Conservation (phyloP, 2,329 filamentous ascomycete genomes). For the Fusarium sp. region DNA sequence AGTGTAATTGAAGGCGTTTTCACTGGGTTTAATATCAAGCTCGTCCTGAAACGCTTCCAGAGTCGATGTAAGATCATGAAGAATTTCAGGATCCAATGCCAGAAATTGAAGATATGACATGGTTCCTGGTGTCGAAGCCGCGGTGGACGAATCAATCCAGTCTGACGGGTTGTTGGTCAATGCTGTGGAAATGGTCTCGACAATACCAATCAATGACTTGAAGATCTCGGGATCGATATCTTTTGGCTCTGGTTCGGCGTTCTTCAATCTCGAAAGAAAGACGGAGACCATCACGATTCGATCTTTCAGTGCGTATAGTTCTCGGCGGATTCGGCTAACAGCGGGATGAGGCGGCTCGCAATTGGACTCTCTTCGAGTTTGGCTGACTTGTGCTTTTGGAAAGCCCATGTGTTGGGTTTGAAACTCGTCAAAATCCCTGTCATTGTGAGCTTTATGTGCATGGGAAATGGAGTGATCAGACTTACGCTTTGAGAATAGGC, state of each 20-base stretch:
- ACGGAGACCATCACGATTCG: conserved; percentile 9
- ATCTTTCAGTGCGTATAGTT: conserved; percentile 45
- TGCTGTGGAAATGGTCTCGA: conserved; percentile 32
- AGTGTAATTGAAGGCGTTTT: background rate
- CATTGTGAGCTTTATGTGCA: background rate
- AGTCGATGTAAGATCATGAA: conserved; percentile 31
- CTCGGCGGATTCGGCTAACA: conserved; percentile 32
- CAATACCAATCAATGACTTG: conserved; percentile 7
- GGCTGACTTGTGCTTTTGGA: background rate
- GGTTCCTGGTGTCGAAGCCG: background rate
- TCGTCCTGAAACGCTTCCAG: conserved; percentile 31
- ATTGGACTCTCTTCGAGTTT: background rate
- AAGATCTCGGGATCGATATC: conserved; percentile 9
- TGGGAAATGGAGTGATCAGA: accelerated
- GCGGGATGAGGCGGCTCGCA: conserved; percentile 26
- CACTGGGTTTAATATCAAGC: conserved; percentile 16
- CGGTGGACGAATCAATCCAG: conserved; percentile 44
- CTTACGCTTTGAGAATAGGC: conserved; percentile 45
- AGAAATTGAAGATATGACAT: conserved; percentile 41
- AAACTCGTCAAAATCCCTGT: conserved; percentile 44
- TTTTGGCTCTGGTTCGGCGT: background rate
- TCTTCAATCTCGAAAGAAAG: conserved; percentile 20
- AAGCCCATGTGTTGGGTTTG: conserved; percentile 35
- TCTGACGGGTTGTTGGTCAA: conserved; percentile 47
- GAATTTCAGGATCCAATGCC: conserved; percentile 34